phyloP scores from a whole-genome alignment of 495 filamentous ascomycete genomes.

The Penicillium coprophilum region DNA sequence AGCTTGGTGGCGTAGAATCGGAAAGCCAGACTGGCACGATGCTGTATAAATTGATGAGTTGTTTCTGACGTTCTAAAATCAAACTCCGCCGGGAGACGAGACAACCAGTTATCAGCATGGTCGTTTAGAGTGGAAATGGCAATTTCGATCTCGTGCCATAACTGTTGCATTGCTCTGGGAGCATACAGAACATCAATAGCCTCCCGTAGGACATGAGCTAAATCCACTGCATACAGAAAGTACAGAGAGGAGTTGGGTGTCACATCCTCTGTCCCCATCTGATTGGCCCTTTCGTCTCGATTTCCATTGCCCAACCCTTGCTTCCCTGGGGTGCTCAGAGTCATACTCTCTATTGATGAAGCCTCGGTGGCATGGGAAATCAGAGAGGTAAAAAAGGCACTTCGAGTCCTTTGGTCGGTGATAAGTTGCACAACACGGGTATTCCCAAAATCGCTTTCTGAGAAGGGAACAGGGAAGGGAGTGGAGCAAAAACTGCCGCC shows the following conservation, averaged over 20 bases:
- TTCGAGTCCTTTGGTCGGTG: constrained; percentile 29
- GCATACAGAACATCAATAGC: constrained; percentile 27
- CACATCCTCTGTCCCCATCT: neutral
- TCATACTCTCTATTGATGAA: constrained; percentile 2
- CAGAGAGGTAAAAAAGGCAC: constrained; percentile 19
- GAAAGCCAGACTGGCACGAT: constrained; percentile 44
- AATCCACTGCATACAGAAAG: constrained; percentile 29
- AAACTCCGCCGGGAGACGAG: constrained; percentile 31
- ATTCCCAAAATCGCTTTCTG: constrained; percentile 49
- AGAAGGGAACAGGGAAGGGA: constrained; percentile 51
- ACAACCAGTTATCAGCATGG: constrained; percentile 27
- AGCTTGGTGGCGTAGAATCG: constrained; percentile 56
- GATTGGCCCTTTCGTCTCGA: constrained; percentile 4
- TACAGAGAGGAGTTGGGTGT: constrained; percentile 26
- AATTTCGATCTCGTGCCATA: constrained; percentile 27
- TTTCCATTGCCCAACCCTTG: neutral
- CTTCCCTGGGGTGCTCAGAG: neutral
- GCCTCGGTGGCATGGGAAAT: constrained; percentile 10
- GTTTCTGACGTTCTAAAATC: constrained; percentile 17
- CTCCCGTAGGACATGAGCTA: constrained; percentile 24
- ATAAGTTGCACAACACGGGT: constrained; percentile 33
- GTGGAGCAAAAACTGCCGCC: constrained; percentile 54
- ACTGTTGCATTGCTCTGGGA: constrained; percentile 18
- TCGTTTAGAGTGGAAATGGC: constrained; percentile 22
- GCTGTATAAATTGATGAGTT: constrained; percentile 32